These are phyloP conservation scores for Schizophyllum commune DNA, from an alignment of 1,284 basidiomycete species.

Conservation along the genomic window DNA sequence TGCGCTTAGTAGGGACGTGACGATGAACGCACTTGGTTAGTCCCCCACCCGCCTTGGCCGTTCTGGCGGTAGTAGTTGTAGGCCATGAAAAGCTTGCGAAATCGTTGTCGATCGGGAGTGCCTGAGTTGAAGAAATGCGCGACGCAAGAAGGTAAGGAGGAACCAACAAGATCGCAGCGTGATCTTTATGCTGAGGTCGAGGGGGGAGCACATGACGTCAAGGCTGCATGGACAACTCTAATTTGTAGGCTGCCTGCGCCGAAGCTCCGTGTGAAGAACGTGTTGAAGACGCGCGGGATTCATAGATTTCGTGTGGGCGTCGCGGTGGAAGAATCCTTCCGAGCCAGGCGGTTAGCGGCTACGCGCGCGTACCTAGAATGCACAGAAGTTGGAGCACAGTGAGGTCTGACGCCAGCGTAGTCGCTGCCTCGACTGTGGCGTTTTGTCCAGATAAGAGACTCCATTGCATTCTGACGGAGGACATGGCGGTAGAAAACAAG, in stretches of 20 bases:
- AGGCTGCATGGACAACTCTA: not conserved
- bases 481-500: not conserved
- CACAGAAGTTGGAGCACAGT: too few relatives aligned
- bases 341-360: too few relatives aligned
- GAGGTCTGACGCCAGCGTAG: too few relatives aligned
- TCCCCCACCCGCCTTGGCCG: conserved; percentile 38
- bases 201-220: not conserved
- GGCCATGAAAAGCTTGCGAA: conserved; percentile 1
- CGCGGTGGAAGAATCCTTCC: too few relatives aligned
- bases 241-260: too few relatives aligned
- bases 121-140: not conserved
- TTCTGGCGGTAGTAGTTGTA: conserved; percentile 33
- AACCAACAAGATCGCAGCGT: not conserved
- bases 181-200: not conserved
- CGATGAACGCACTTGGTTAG: conserved; percentile 30
- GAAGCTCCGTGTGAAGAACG: not conserved
- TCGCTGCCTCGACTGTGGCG: too few relatives aligned
- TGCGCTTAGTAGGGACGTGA: conserved; percentile 1
- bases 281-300: too few relatives aligned
- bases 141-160: not conserved
- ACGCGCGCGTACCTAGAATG: too few relatives aligned
- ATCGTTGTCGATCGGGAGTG: not conserved
- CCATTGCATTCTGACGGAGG: too few relatives aligned
- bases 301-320: too few relatives aligned
- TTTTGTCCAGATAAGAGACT: too few relatives aligned